phyloP scores from a whole-genome alignment of 2,329 filamentous ascomycete genomes.

The Neodidymelliopsis sp. region DNA sequence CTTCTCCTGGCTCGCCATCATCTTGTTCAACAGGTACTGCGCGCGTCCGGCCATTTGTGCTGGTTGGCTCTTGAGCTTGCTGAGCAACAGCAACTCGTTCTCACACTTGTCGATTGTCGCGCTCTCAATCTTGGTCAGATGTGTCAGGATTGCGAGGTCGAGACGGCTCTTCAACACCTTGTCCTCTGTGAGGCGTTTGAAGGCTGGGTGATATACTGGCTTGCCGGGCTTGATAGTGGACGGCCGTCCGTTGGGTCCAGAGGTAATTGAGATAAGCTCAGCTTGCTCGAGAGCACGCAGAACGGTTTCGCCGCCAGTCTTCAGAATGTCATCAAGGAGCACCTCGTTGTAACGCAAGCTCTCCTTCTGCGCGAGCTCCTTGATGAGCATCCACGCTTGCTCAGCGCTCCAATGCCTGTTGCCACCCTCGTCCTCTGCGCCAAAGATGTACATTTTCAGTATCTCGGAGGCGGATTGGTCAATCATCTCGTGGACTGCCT shows the following conservation, averaged over 20 bases:
- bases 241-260: conserved; percentile 76
- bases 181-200: conserved; percentile 74
- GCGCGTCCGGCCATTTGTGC: conserved; percentile 71
- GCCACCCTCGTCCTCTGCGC: conserved; percentile 59
- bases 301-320: conserved; percentile 73
- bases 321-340: conserved; percentile 78
- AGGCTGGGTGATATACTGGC: conserved; percentile 86
- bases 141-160: conserved; percentile 69
- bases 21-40: conserved; percentile 75
- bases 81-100: conserved; percentile 76
- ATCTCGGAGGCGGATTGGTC: conserved; percentile 89
- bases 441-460: conserved; percentile 86
- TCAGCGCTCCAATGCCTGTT: conserved; percentile 76
- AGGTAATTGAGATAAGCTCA: conserved; percentile 82
- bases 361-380: conserved; percentile 73
- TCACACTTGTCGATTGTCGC: conserved; percentile 81
- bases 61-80: conserved; percentile 73
- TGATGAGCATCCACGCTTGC: conserved; percentile 91
- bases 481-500: conserved; percentile 87
- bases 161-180: conserved; percentile 76
- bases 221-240: conserved; percentile 79
- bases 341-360: conserved; percentile 85
- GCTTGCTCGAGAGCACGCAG: conserved; percentile 82
- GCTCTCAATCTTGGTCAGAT: conserved; percentile 75
- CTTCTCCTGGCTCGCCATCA: conserved; percentile 76